Conservation (phyloP, 148 eudicot species). For the Chenopodium suecicum region DNA sequence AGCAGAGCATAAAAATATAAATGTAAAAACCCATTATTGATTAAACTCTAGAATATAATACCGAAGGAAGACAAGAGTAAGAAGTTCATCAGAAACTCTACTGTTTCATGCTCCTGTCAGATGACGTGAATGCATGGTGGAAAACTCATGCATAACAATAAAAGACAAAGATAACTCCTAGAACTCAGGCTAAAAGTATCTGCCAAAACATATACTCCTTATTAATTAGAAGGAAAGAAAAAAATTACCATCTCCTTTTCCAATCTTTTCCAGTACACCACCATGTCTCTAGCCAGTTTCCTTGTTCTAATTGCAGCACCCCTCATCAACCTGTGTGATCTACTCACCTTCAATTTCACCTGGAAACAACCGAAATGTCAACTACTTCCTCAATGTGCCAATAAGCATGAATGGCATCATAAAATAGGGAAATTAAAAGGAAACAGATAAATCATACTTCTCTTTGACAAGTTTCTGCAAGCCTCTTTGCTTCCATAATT, state of each 20-base stretch:
- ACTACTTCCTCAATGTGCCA: slow-evolving; percentile 8
- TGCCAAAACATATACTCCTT: neutral
- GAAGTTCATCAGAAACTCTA: neutral
- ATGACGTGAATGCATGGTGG: neutral
- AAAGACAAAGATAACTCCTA: neutral
- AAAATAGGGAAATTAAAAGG: neutral
- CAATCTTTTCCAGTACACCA: slow-evolving; percentile 90
- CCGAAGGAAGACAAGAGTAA: neutral
- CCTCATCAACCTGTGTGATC: slow-evolving; percentile 82
- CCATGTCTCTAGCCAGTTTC: slow-evolving; percentile 93
- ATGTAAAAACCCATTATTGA: neutral
- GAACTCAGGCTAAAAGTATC: neutral
- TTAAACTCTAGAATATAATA: neutral
- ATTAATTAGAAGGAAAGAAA: neutral
- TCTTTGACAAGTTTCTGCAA: slow-evolving; percentile 91
- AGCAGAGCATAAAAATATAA: neutral
- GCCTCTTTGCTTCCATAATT: slow-evolving; percentile 76
- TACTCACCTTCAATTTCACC: slow-evolving; percentile 91
- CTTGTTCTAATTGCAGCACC: slow-evolving; percentile 79
- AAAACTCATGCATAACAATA: slow-evolving; percentile 7
- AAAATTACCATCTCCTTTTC: slow-evolving; percentile 93
- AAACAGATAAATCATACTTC: slow-evolving; percentile 49
- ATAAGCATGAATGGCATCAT: slow-evolving; percentile 9
- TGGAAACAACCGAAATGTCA: slow-evolving; percentile 26
- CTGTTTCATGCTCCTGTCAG: neutral